These are phyloP conservation scores for Isabelozyma pseudorhagii DNA, from an alignment of 805 yeast species.

Conservation along the genomic window DNA sequence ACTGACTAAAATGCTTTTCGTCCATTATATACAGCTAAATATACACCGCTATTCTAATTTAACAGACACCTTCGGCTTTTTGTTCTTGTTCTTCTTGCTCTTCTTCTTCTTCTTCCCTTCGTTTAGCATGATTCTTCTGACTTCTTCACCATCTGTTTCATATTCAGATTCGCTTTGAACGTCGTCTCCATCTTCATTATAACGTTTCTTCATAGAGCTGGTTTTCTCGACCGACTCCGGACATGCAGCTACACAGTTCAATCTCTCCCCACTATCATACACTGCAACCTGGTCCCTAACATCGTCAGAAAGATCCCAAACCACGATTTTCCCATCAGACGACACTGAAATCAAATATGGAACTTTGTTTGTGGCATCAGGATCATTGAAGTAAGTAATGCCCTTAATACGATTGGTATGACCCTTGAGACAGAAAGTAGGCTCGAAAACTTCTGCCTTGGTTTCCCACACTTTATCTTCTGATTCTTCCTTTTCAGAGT, in stretches of 20 bases:
- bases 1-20: neutral
- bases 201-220: constrained; percentile 63
- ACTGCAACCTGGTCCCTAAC: constrained; percentile 80
- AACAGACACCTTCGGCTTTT: constrained; percentile 41
- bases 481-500: constrained; percentile 3
- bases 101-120: constrained; percentile 30
- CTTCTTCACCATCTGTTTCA: constrained; percentile 71
- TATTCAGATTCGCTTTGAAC: constrained; percentile 63
- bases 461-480: constrained; percentile 24
- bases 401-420: constrained; percentile 87
- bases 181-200: constrained; percentile 29
- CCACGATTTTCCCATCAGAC: constrained; percentile 89
- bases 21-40: neutral
- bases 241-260: constrained; percentile 78
- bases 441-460: constrained; percentile 25
- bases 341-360: constrained; percentile 75
- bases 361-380: constrained; percentile 25
- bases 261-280: constrained; percentile 85
- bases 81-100: constrained; percentile 22
- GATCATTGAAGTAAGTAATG: constrained; percentile 49
- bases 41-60: constrained; percentile 44
- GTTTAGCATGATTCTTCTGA: constrained; percentile 55
- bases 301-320: constrained; percentile 66
- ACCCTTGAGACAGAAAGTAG: constrained; percentile 65
- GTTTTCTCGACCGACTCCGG: constrained; percentile 76